Conservation (phyloP, 352 stramenopile genomes). For the Phytopythium oedochilum region DNA sequence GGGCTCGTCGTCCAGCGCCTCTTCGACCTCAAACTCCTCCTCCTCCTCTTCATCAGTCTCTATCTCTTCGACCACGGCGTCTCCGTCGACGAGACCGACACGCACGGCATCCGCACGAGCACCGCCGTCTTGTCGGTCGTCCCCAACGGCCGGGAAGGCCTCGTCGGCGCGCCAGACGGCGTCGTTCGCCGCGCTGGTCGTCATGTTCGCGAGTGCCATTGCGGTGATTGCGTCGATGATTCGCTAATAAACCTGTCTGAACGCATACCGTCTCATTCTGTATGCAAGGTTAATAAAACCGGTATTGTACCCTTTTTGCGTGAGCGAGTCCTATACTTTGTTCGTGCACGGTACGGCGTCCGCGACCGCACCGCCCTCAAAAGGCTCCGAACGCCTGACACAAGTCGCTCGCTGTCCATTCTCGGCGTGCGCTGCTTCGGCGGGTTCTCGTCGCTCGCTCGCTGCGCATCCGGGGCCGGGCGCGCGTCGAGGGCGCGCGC, state of each 20-base stretch:
- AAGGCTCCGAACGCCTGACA: background rate
- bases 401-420: background rate
- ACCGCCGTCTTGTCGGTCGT: background rate
- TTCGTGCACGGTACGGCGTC: background rate
- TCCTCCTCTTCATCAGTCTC: constrained; percentile 14
- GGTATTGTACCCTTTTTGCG: background rate
- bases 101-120: background rate
- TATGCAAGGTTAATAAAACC: background rate
- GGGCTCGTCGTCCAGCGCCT: constrained; percentile 50
- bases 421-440: background rate
- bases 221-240: background rate
- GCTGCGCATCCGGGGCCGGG: background rate
- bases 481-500: background rate
- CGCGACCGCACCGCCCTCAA: background rate
- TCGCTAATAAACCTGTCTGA: background rate
- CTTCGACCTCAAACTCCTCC: constrained; percentile 48
- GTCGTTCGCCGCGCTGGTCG: background rate
- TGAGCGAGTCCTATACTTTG: background rate
- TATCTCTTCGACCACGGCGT: constrained; percentile 3
- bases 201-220: background rate
- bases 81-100: background rate
- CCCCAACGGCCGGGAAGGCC: constrained; percentile 1
- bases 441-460: background rate
- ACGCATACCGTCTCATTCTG: background rate
- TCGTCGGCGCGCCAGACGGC: constrained; percentile 12